phyloP scores from a whole-genome alignment of 768 basidiomycete species.

The Pleurotus pulmonarius region DNA sequence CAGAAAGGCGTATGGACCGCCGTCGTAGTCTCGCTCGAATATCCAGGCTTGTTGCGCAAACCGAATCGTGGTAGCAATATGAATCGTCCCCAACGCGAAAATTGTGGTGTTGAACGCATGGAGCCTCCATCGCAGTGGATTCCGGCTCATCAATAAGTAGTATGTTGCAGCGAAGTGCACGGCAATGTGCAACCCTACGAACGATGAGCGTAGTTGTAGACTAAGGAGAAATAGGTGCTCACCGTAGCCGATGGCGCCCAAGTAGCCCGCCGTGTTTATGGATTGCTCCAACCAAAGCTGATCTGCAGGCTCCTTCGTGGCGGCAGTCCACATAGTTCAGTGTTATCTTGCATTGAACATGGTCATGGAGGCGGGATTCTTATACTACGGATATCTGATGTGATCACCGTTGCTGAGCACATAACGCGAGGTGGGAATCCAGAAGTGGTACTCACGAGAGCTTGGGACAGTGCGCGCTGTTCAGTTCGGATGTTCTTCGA shows the following conservation, averaged over 20 bases:
- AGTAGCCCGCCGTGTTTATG: background rate
- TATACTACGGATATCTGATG: too few relatives aligned
- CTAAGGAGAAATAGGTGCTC: background rate
- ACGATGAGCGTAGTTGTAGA: background rate
- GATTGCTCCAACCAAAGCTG: too few relatives aligned
- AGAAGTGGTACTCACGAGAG: too few relatives aligned
- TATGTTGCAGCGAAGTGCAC: background rate
- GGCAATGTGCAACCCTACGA: background rate
- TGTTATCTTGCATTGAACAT: too few relatives aligned
- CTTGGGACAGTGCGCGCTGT: too few relatives aligned
- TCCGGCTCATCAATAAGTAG: background rate
- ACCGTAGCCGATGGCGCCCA: background rate
- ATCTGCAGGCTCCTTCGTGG: too few relatives aligned
- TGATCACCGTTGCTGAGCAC: too few relatives aligned
- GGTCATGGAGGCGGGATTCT: too few relatives aligned
- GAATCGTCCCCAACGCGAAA: background rate
- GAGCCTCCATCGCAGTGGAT: background rate
- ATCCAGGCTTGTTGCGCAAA: background rate
- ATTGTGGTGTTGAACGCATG: background rate
- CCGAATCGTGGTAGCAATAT: background rate
- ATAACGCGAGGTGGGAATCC: too few relatives aligned
- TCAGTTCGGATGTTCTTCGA: too few relatives aligned
- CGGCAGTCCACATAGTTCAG: too few relatives aligned
- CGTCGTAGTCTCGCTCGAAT: background rate
- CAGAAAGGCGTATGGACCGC: background rate